These are phyloP conservation scores for Penicillium macrosclerotiorum DNA, from an alignment of 495 filamentous ascomycete species.

Conservation along the genomic window DNA sequence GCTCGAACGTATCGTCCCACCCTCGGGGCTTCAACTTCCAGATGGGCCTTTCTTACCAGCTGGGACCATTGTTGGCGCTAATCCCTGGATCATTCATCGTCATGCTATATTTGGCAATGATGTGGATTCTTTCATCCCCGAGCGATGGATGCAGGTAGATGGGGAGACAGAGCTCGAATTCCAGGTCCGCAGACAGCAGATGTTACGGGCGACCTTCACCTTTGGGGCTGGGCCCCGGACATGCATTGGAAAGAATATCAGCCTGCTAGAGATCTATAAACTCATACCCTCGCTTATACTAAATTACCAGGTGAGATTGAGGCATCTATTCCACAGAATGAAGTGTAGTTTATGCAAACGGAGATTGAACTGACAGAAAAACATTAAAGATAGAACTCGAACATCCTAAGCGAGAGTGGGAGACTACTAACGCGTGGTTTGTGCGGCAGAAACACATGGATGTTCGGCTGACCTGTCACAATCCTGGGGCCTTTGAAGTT, in stretches of 20 bases:
- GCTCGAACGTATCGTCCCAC: slow-evolving; percentile 48
- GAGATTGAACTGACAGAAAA: neutral
- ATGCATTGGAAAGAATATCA: slow-evolving; percentile 74
- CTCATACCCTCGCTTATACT: slow-evolving; percentile 67
- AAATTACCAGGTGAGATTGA: slow-evolving; percentile 52
- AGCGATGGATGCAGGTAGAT: slow-evolving; percentile 48
- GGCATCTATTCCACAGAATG: neutral
- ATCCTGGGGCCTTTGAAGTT: too few species aligned
- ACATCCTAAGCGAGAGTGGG: slow-evolving; percentile 27
- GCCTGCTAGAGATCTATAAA: slow-evolving; percentile 76
- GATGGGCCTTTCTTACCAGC: slow-evolving; percentile 55
- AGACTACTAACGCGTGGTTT: slow-evolving; percentile 33
- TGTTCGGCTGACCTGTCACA: slow-evolving; percentile 5
- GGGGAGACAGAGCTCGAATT: slow-evolving; percentile 43
- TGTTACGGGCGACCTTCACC: slow-evolving; percentile 24
- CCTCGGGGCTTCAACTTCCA: slow-evolving; percentile 32
- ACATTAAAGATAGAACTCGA: slow-evolving; percentile 23
- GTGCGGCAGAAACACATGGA: slow-evolving; percentile 27
- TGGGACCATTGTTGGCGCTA: slow-evolving; percentile 61
- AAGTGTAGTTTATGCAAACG: neutral
- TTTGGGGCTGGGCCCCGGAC: slow-evolving; percentile 64
- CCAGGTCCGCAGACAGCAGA: slow-evolving; percentile 15
- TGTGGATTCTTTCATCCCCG: slow-evolving; percentile 46
- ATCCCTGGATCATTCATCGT: slow-evolving; percentile 22
- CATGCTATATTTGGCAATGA: slow-evolving; percentile 12